Base-by-base conservation (phyloP, 108 stramenopile species). In the Skeletonema grethae region DNA sequence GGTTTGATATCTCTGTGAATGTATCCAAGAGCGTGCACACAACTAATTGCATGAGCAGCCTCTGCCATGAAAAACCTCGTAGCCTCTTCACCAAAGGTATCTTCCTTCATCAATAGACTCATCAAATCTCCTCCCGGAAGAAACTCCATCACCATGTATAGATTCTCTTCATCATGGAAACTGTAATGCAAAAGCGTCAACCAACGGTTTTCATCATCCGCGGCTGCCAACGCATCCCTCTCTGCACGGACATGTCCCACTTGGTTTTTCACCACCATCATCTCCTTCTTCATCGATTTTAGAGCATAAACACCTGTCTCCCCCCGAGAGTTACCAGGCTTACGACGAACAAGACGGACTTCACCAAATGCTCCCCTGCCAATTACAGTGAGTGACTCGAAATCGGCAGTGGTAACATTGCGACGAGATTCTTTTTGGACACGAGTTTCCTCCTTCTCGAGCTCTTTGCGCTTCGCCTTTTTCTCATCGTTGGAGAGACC, bases 241-340 rank as follows among this genome's bases (percentile, higher is more conserved):
- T 99, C 99, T 1, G 99, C 98, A 22, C 93, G 87, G 9, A 99
- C 96, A 82, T 99, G 98, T 35, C 92, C 93, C 18, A 99, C 98
- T 72, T 99, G 99, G 79, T 99, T 99, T 83, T 99, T 99, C 78
- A 98, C 39, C 34, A 99, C 95, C 98, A 99, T 99, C 92, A 96
- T 96, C 72, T 98, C 97, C 84, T 99, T 99, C 76, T 99, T 96
- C 99, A 99, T 99, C 64, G 87, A 91, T 79, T 99, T 99, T 48
- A 99, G 77, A 1, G 99, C 99, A 69, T 88, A 99, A 16, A 99
- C 89, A 55, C 56, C 86, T 65, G 66, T 70, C 31, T 67, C 72
- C 32, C 63, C 81, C 63, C 82, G 75, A 5, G 67, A 58, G 56
- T 77, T 82, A 13, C 81, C 82, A 30, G 86, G 83, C 36, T 89